These are phyloP conservation scores for Wickerhamiella dianesei DNA, from an alignment of 805 yeast genomes.

Conservation along the genomic window DNA sequence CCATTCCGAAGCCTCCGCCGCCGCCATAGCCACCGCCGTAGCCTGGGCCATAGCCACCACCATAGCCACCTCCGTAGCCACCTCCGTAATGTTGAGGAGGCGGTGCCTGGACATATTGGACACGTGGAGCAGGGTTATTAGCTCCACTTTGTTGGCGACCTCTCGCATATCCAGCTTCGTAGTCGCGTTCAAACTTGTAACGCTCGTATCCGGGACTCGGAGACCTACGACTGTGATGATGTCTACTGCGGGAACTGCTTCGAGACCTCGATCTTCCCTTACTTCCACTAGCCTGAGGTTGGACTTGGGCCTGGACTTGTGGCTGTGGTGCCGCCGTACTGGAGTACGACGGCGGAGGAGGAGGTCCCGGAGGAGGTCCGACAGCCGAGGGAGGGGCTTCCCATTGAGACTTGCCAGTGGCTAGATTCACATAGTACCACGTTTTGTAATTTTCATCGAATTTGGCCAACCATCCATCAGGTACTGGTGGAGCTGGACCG, in stretches of 20 bases:
- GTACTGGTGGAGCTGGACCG: slow-evolving; percentile 16
- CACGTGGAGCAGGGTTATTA: slow-evolving; percentile 24
- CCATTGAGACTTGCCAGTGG: slow-evolving; percentile 77
- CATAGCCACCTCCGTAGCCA: slow-evolving; percentile 20
- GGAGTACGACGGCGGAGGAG: slow-evolving; percentile 5
- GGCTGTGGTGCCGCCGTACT: slow-evolving; percentile 19
- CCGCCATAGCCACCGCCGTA: slow-evolving; percentile 10
- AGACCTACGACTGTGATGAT: background rate
- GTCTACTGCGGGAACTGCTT: background rate
- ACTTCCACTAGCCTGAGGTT: background rate
- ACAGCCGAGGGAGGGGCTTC: slow-evolving; percentile 43
- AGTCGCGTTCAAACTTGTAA: slow-evolving; percentile 2
- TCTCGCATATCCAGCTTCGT: slow-evolving; percentile 1
- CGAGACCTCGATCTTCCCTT: background rate
- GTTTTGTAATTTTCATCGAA: slow-evolving; percentile 34
- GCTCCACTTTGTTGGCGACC: background rate
- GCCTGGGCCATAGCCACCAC: slow-evolving; percentile 8
- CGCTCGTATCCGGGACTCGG: slow-evolving; percentile 1
- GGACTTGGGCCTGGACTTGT: no score
- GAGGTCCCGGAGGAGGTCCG: slow-evolving; percentile 18
- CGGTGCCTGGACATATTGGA: slow-evolving; percentile 22
- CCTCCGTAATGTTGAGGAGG: slow-evolving; percentile 27
- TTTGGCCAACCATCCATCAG: slow-evolving; percentile 28
- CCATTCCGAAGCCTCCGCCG: slow-evolving; percentile 34
- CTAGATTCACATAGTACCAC: slow-evolving; percentile 71